These are phyloP conservation scores for Gossypium anomalum DNA, from an alignment of 345 rosid genomes.

Conservation along the genomic window DNA sequence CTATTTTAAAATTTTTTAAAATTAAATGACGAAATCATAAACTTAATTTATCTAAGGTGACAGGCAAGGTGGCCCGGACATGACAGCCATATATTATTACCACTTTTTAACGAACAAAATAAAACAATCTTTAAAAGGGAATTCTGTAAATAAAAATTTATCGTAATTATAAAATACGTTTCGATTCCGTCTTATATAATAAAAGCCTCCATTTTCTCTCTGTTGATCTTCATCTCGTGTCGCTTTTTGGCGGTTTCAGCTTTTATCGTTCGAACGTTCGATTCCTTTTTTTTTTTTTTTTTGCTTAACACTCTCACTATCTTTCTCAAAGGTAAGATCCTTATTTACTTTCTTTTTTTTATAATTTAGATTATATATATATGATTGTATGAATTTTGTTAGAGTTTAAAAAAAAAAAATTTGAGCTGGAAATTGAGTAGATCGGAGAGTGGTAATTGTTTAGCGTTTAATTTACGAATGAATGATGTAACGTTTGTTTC, in stretches of 20 bases:
- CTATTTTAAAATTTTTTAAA: too few species aligned
- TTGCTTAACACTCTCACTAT: background rate
- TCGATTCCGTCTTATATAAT: too few species aligned
- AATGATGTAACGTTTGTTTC: slow-evolving; percentile 24
- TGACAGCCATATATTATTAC: too few species aligned
- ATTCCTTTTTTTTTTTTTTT: slow-evolving; percentile 19
- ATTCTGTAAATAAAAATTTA: too few species aligned
- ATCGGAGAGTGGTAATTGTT: slow-evolving; percentile 14
- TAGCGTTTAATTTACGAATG: slow-evolving; percentile 19
- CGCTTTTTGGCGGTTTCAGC: slow-evolving; percentile 34
- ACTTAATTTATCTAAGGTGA: too few species aligned
- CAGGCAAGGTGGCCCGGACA: too few species aligned
- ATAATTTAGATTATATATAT: background rate
- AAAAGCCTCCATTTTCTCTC: background rate
- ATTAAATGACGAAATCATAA: too few species aligned
- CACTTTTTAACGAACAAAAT: too few species aligned
- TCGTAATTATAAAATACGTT: too few species aligned
- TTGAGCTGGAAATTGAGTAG: background rate
- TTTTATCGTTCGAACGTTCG: slow-evolving; percentile 32
- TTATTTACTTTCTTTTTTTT: background rate
- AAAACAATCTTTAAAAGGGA: too few species aligned
- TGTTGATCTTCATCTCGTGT: slow-evolving; percentile 13
- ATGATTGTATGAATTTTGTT: background rate
- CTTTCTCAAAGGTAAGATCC: slow-evolving; percentile 13
- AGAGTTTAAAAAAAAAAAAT: too few species aligned